Conservation (phyloP, 345 rosid genomes). For the Boechera stricta region DNA sequence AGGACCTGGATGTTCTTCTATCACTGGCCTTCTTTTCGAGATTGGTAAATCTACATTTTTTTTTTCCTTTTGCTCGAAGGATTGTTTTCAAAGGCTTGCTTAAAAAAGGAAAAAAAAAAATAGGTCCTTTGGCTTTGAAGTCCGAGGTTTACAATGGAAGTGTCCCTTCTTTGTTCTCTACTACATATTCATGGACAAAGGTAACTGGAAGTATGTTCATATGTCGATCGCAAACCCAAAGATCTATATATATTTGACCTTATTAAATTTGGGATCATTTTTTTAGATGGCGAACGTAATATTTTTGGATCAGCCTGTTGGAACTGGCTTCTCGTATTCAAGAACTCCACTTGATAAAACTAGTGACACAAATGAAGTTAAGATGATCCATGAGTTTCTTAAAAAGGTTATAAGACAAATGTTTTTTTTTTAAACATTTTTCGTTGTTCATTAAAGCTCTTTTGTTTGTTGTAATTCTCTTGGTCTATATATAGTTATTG, state of each 20-base stretch:
- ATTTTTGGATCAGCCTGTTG: conserved; percentile 71
- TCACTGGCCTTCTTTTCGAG: conserved; percentile 24
- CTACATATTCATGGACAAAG: conserved; percentile 74
- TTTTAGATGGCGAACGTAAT: conserved; percentile 62
- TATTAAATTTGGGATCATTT: conserved; percentile 42
- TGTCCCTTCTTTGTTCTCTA: conserved; percentile 56
- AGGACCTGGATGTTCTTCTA: conserved; percentile 50
- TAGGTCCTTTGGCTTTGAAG: conserved; percentile 65
- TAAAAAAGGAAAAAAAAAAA: neutral
- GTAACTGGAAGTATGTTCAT: conserved; percentile 51
- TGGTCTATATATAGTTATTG: neutral
- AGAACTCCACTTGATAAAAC: conserved; percentile 40
- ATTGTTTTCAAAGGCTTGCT: neutral
- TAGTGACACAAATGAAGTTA: conserved; percentile 53
- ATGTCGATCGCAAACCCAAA: neutral
- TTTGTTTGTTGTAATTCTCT: neutral
- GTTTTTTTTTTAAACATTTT: neutral
- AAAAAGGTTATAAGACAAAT: conserved; percentile 47
- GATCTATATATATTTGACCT: neutral
- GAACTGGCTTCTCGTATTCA: conserved; percentile 75
- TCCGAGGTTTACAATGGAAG: conserved; percentile 58
- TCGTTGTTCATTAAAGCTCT: too few relatives aligned
- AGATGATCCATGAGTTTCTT: conserved; percentile 53
- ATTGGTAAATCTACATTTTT: conserved; percentile 25
- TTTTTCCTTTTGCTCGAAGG: neutral